A percentile compares a stretch with the other conserved stretches of the same genome.
Evolutionary conservation across 192 early-diverging fungal species (phyloP).

Genomic region (Backusella tarrabulga): DNA sequence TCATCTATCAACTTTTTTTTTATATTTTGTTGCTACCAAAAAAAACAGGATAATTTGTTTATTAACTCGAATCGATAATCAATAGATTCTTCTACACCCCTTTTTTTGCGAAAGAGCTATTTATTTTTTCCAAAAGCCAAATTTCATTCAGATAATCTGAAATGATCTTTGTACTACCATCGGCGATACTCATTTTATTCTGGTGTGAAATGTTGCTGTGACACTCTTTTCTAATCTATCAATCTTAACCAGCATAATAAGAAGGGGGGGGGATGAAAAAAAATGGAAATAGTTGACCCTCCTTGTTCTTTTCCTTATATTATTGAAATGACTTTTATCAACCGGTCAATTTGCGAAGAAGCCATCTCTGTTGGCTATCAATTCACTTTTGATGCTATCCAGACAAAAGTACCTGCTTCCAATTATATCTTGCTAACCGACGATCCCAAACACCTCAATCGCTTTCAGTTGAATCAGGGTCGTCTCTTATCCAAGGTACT

Average conservation of each 20-base stretch:
- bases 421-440: slow-evolving; percentile 91
- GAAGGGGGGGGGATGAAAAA: neutral
- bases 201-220: neutral
- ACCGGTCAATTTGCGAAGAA: slow-evolving; percentile 79
- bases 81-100: too few relatives aligned
- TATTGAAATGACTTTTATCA: neutral
- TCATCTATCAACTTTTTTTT: neutral
- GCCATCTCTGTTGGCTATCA: slow-evolving; percentile 85
- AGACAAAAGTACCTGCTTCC: slow-evolving; percentile 71
- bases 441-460: slow-evolving; percentile 65
- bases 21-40: neutral
- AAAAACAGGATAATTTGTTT: neutral
- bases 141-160: neutral
- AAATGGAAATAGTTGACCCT: neutral
- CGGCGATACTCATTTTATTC: slow-evolving; percentile 8
- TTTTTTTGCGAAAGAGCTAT: too few relatives aligned
- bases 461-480: slow-evolving; percentile 43
- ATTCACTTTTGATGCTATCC: slow-evolving; percentile 71
- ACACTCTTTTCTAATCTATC: neutral
- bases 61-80: neutral
- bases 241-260: neutral
- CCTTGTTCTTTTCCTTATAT: slow-evolving; percentile 4
- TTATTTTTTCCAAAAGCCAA: too few relatives aligned
- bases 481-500: slow-evolving; percentile 76
- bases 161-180: neutral